Conservation (phyloP, 2,329 filamentous ascomycete species). For the Alternaria dauci region DNA sequence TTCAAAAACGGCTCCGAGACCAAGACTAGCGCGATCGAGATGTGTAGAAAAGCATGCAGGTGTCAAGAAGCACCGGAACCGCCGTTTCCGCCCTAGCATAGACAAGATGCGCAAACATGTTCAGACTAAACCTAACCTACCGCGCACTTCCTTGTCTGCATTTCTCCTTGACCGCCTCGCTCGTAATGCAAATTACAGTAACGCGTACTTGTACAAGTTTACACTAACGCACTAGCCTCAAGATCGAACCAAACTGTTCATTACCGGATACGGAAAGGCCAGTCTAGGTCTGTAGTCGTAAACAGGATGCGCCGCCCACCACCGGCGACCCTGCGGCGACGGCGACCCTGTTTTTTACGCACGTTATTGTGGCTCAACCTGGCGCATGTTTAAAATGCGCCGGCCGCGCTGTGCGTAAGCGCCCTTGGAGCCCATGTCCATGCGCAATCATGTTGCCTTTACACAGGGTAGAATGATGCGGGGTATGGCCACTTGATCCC, state of each 20-base stretch:
- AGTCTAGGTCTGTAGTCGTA: no score
- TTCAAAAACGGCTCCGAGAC: no score
- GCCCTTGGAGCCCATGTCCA: constrained; percentile 1
- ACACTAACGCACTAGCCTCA: not conserved
- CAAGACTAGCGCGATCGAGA: not conserved
- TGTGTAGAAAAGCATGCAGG: no score
- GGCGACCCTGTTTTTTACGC: not conserved
- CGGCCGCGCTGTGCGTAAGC: constrained; percentile 11
- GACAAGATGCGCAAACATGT: not conserved
- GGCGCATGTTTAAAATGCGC: not conserved
- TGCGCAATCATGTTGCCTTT: not conserved
- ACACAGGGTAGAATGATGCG: not conserved
- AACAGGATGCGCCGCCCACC: not conserved
- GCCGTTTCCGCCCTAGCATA: not conserved
- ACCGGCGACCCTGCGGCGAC: not conserved
- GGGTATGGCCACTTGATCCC: not conserved
- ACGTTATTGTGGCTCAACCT: constrained; percentile 15
- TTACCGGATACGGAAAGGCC: not conserved
- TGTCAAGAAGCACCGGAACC: not conserved
- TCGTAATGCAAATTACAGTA: not conserved
- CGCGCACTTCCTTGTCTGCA: not conserved
- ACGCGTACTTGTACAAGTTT: no score
- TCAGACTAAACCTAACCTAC: no score
- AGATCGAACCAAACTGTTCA: not conserved
- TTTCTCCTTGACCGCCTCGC: constrained; percentile 12